Base-by-base conservation (phyloP, 768 basidiomycete species). In the Cubamyces sp. region DNA sequence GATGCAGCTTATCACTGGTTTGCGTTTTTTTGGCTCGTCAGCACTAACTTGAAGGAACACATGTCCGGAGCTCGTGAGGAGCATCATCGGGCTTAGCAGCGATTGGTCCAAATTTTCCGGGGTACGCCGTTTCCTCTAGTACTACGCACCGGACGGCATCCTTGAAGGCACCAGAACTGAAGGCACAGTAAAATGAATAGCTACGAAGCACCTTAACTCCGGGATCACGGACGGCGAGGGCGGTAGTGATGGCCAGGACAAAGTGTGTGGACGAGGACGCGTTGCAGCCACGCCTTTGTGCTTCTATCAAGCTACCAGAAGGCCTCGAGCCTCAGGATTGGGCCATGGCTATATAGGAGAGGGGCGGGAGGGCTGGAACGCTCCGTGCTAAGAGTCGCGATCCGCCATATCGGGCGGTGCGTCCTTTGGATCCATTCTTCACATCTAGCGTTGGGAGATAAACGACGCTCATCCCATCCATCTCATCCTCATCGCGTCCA, bases 71-170 rank as follows among this genome's bases (percentile, higher is more conserved):
- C n/a, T n/a, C n/a, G n/a, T n/a, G n/a, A n/a, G n/a, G n/a, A n/a
- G n/a, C n/a, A n/a, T n/a, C n/a, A n/a, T 16, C 9, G 34, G 16
- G 9, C 34, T 5, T 40, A 30, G 28, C 28, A 30, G 50, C 34
- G 34, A 52, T 39, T 52, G 39, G 51, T 23, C 51, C 5, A 53
- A 53, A 41, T 40, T 53, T 53, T 53, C 39, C 37, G 51, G 51
- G 51, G 51, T 40, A 49, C 26, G n/a, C 11, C 0, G 2, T 14
- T 15, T 12, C n/a, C 25, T 49, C 15, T 6, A 49, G 7, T n/a
- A 11, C 19, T 26, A 12, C 21, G 9, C 45, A 25, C 3, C 21
- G 45, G 12, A 15, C 47, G 26, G 28, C 47, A 49, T 16, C 28
- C 26, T 3, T 14, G 12, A 15, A 49, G 14, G 28, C 48, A 49